Base-by-base conservation (phyloP, 129 eudicot genomes). In the Apium graveolens region DNA sequence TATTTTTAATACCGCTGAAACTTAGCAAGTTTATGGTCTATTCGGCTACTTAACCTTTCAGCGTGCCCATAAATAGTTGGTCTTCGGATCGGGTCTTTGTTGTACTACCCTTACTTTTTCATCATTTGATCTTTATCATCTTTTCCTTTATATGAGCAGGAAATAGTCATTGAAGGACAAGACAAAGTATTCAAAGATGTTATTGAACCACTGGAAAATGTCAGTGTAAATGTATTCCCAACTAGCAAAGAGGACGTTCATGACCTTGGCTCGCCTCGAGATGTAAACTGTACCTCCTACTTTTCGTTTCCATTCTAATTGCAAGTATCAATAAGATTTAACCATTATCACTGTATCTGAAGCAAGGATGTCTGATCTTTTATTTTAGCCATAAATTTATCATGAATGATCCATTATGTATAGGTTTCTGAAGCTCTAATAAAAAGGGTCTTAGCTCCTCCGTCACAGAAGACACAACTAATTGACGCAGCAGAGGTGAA, bases 121-220 rank as follows among this genome's bases (percentile, higher is more conserved):
- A 49, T 34, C 9, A 35, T 12, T 80, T 60, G 21, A 29, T 49
- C 38, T 42, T 32, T 26, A 55, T 42, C 17, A n/a, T 73, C 32
- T 31, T 31, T 20, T 63, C 57, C 78, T 38, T 70, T 42, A 75
- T 68, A 74, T 82, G 48, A 31, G 70, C 95, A 92, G 99, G 99
- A 96, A 83, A 88, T 96, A 70, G 87, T 75, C 24, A 81, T 92
- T 74, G 97, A 92, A 77, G 97, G 99, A 39, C 91, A 96, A 85
- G 99, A 96, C 83, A 92, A 90, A 82, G 99, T 92, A 77, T 96
- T 80, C 81, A 96, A 95, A 86, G 97, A 96, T 72, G 99, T 96
- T 49, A 96, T 96, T 35, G 99, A 96, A 83, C 97, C 99, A 73
- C 82, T 96, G 70, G 97, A 96, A 82, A 96, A 90, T 74, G 99